phyloP scores from a whole-genome alignment of 1,284 basidiomycete genomes.

The Cerioporus squamosus region DNA sequence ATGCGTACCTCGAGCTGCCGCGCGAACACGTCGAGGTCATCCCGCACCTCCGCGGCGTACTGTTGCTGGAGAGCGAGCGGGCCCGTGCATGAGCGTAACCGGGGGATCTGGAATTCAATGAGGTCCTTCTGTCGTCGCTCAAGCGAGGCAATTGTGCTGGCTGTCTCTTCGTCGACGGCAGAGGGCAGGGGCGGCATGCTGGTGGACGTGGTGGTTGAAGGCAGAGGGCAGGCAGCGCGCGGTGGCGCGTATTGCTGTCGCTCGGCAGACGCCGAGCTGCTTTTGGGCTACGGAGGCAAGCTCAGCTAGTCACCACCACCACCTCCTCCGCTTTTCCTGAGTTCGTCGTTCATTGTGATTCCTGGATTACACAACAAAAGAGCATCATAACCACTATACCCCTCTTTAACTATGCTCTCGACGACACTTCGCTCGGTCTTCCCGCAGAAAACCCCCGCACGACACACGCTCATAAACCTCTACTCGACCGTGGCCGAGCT shows the following conservation, averaged over 20 bases:
- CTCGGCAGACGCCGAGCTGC: slow-evolving; percentile 7
- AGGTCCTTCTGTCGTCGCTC: slow-evolving; percentile 68
- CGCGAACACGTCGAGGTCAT: slow-evolving; percentile 69
- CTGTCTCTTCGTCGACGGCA: slow-evolving; percentile 54
- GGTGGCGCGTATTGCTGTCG: not conserved
- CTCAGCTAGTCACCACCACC: not conserved
- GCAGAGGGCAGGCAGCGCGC: not conserved
- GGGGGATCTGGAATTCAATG: slow-evolving; percentile 72
- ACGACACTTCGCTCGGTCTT: slow-evolving; percentile 12
- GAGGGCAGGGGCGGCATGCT: slow-evolving; percentile 67
- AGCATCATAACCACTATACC: no score
- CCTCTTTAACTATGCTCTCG: slow-evolving; percentile 16
- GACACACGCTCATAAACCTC: slow-evolving; percentile 25
- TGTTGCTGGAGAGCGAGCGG: slow-evolving; percentile 73
- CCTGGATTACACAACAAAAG: not conserved
- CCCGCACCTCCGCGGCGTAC: slow-evolving; percentile 73
- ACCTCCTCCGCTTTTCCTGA: no score
- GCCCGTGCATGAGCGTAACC: slow-evolving; percentile 67
- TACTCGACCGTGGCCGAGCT: slow-evolving; percentile 34
- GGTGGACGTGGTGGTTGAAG: not conserved
- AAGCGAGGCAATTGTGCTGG: slow-evolving; percentile 52
- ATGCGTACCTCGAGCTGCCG: slow-evolving; percentile 71
- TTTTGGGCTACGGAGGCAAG: not conserved
- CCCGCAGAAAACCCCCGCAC: slow-evolving; percentile 10
- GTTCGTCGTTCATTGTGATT: not conserved